phyloP scores from a whole-genome alignment of 2,329 filamentous ascomycete species.

The Pestalotiopsis sp. region DNA sequence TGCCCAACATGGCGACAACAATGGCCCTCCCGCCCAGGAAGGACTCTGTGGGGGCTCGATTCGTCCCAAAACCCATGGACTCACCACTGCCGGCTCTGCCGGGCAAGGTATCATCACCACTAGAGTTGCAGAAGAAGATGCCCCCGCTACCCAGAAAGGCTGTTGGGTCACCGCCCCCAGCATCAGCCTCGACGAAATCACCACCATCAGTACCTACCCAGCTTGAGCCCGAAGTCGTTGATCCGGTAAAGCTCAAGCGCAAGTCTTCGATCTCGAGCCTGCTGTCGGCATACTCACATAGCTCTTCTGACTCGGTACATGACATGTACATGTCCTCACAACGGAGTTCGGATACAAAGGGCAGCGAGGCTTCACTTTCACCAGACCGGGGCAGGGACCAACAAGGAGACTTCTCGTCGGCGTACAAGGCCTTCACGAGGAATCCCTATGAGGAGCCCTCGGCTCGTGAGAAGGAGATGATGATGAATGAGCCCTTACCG shows the following conservation, averaged over 20 bases:
- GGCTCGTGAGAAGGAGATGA: constrained; percentile 22
- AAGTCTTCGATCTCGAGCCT: constrained; percentile 57
- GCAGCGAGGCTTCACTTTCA: constrained; percentile 37
- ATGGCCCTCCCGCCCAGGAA: constrained; percentile 29
- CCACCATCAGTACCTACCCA: neutral
- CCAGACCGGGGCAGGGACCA: constrained; percentile 29
- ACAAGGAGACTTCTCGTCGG: constrained; percentile 23
- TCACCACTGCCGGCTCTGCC: constrained; percentile 36
- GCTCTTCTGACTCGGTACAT: constrained; percentile 46
- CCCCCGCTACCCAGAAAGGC: constrained; percentile 40
- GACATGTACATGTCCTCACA: constrained; percentile 38
- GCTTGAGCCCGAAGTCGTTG: constrained; percentile 14
- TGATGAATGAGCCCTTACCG: constrained; percentile 27
- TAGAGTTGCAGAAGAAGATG: constrained; percentile 28
- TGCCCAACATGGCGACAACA: constrained; percentile 17
- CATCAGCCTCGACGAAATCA: neutral
- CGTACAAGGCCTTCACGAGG: constrained; percentile 26
- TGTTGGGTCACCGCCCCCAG: constrained; percentile 21
- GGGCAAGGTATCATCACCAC: constrained; percentile 18
- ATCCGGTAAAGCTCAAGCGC: constrained; percentile 38
- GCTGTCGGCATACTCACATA: constrained; percentile 57
- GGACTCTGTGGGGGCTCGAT: constrained; percentile 28
- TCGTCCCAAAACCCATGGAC: constrained; percentile 26
- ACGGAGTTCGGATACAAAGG: constrained; percentile 38
- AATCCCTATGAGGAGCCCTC: constrained; percentile 27